Conservation (phyloP, 768 basidiomycete genomes). For the Podaxis carcinomalis region DNA sequence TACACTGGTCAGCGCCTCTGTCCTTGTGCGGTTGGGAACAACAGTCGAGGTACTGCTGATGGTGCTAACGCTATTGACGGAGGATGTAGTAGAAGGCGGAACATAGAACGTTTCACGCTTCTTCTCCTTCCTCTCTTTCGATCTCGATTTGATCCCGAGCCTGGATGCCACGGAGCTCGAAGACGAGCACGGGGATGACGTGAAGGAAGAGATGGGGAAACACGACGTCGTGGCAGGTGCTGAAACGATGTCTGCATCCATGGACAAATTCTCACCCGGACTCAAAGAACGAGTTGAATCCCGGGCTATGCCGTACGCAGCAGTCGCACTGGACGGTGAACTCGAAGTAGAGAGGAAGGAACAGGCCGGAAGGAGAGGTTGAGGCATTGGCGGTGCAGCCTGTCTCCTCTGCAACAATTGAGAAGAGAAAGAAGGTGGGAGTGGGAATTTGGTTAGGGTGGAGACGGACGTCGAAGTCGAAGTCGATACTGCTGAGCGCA, state of each 20-base stretch:
- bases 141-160: not conserved
- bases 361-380: not conserved
- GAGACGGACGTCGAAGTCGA: constrained; percentile 9
- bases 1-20: not conserved
- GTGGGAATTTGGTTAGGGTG: constrained; percentile 6
- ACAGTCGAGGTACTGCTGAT: too few species aligned
- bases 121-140: not conserved
- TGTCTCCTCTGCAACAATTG: constrained; percentile 3
- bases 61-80: not conserved
- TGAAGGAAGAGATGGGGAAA: not conserved
- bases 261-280: not conserved
- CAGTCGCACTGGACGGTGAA: not conserved
- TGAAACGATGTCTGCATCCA: not conserved
- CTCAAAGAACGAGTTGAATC: not conserved
- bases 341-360: not conserved
- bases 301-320: not conserved
- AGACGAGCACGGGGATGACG: not conserved
- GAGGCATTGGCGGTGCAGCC: not conserved
- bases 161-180: not conserved
- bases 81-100: not conserved
- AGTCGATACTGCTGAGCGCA: not conserved
- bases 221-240: not conserved
- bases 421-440: constrained; percentile 7
- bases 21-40: too few species aligned
- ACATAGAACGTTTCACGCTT: not conserved